Conservation (phyloP, 2,329 filamentous ascomycete genomes). For the Cytospora paraplurivora region DNA sequence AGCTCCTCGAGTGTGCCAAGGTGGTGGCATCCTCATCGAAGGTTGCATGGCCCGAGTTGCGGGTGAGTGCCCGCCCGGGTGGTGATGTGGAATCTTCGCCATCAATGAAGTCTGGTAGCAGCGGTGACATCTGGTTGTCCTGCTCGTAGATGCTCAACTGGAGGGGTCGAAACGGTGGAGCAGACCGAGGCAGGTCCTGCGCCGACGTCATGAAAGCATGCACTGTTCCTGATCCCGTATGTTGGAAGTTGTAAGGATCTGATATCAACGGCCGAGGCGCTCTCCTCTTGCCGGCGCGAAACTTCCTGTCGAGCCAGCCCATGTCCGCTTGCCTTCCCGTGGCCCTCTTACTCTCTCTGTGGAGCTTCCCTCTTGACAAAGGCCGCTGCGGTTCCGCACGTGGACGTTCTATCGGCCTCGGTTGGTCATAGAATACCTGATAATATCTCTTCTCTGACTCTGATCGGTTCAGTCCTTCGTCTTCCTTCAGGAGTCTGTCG, state of each 20-base stretch:
- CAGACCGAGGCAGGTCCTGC: conserved; percentile 36
- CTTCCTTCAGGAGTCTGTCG: conserved; percentile 2
- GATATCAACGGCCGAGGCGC: conserved; percentile 60
- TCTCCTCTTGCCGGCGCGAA: conserved; percentile 27
- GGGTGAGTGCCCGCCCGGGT: conserved; percentile 43
- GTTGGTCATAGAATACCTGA: conserved; percentile 40
- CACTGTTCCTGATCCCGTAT: conserved; percentile 54
- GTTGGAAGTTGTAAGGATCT: conserved; percentile 60
- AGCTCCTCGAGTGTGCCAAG: conserved; percentile 46
- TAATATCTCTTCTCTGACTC: conserved; percentile 28
- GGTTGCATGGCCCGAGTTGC: conserved; percentile 31
- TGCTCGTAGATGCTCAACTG: conserved; percentile 57
- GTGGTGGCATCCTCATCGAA: conserved; percentile 41
- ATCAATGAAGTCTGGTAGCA: conserved; percentile 54
- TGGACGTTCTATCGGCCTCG: conserved; percentile 41
- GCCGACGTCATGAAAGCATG: conserved; percentile 38
- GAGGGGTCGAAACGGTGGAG: conserved; percentile 53
- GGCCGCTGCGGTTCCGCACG: conserved; percentile 34
- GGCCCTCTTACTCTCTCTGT: conserved; percentile 27
- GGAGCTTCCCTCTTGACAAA: conserved; percentile 23
- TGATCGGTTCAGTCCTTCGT: conserved; percentile 19
- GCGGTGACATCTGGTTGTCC: conserved; percentile 54
- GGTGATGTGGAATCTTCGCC: conserved; percentile 41
- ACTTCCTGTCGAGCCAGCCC: conserved; percentile 27
- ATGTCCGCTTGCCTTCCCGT: conserved; percentile 14